phyloP scores from a whole-genome alignment of 2,329 filamentous ascomycete genomes.

The Leptographium flavum region DNA sequence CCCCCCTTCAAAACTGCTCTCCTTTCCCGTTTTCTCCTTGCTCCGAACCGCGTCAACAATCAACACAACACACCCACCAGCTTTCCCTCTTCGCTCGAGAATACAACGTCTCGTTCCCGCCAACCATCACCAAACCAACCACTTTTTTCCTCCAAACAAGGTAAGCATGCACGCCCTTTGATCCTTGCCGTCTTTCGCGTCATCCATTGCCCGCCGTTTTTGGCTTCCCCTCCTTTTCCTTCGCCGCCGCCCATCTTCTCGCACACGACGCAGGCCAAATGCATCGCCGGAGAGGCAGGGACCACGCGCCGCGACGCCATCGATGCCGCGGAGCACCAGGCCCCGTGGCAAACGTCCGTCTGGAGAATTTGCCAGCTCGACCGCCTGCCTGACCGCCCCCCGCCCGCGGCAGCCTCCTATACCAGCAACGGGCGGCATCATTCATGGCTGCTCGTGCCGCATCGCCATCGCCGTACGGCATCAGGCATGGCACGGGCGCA shows the following conservation, averaged over 20 bases:
- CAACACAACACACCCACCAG: background rate
- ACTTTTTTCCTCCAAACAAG: background rate
- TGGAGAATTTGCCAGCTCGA: too few relatives aligned
- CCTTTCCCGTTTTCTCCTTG: constrained; percentile 3
- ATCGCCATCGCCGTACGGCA: background rate
- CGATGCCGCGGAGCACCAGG: background rate
- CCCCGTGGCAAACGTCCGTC: too few relatives aligned
- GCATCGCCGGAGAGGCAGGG: background rate
- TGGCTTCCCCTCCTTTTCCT: too few relatives aligned
- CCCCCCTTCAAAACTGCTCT: constrained; percentile 3
- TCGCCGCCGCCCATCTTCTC: too few relatives aligned
- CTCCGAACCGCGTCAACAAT: constrained; percentile 1
- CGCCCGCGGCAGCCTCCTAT: background rate
- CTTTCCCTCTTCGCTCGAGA: background rate
- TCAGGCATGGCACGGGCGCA: background rate
- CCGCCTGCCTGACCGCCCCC: background rate
- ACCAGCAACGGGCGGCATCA: background rate
- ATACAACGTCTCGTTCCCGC: background rate
- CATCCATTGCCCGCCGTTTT: background rate
- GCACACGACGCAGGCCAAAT: too few relatives aligned
- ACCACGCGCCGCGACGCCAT: background rate
- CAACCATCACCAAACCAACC: background rate
- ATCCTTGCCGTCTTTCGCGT: background rate
- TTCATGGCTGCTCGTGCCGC: too few relatives aligned
- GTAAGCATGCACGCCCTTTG: background rate